Evolutionary conservation across 192 early-diverging fungal species (phyloP).

Genomic region (Haplosporangium gracile): DNA sequence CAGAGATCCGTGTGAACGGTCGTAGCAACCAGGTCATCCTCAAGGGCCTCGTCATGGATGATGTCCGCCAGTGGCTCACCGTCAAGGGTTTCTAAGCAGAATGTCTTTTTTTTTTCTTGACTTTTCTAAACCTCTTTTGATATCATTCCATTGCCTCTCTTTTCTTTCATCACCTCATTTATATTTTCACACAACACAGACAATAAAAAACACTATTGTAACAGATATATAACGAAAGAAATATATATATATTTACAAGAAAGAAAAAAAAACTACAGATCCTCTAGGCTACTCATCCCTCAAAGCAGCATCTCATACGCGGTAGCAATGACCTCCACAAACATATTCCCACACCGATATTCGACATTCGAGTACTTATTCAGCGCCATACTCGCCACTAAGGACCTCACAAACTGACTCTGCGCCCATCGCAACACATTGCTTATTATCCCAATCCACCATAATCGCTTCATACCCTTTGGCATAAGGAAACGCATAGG

Average conservation of each 20-base stretch:
- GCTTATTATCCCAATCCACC: background rate
- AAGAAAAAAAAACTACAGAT: background rate
- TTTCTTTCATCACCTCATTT: background rate
- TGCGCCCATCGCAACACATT: background rate
- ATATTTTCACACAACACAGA: background rate
- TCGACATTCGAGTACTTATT: background rate
- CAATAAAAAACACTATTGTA: too few species aligned
- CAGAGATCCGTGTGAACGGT: constrained; percentile 48
- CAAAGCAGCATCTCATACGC: background rate
- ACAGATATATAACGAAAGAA: too few species aligned
- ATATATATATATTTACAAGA: background rate
- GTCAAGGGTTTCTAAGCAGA: constrained; percentile 56
- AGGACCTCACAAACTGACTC: background rate
- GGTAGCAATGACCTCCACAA: background rate
- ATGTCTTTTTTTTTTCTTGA: background rate
- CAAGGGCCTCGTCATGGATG: constrained; percentile 50
- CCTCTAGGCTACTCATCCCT: background rate
- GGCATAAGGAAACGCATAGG: background rate
- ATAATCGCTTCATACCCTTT: background rate
- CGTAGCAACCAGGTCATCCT: constrained; percentile 56
- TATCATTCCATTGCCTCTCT: background rate
- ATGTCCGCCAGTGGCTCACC: constrained; percentile 56
- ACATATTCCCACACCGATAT: background rate
- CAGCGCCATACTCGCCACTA: background rate
- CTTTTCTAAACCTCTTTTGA: background rate